A percentile compares a stretch with the other conserved stretches of the same genome.
Conservation (phyloP, 305 asterid species). For the Fraxinus sp. region DNA sequence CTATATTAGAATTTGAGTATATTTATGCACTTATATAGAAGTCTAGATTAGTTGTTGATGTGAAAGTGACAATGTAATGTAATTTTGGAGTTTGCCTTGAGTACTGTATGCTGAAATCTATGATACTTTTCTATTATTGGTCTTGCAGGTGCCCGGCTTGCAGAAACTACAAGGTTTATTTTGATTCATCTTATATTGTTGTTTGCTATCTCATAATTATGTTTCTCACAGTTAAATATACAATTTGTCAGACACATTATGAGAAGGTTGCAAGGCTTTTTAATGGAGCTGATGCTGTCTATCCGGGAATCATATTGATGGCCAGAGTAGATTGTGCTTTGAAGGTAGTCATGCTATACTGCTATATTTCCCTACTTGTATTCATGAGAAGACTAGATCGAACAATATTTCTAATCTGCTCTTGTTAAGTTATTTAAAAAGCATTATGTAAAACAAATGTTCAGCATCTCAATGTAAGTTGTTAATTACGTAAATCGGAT, state of each 20-base stretch:
- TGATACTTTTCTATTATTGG: constrained; percentile 6
- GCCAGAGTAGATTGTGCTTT: constrained; percentile 81
- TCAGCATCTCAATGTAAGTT: not conserved
- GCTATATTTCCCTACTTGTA: not conserved
- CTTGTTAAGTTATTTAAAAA: not conserved
- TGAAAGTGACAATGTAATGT: not conserved
- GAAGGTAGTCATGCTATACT: constrained; percentile 43
- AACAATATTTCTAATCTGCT: not conserved
- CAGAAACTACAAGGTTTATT: constrained; percentile 75
- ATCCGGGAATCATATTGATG: constrained; percentile 75
- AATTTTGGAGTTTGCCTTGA: constrained; percentile 20
- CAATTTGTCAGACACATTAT: constrained; percentile 66
- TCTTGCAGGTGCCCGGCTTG: constrained; percentile 88
- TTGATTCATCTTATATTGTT: constrained; percentile 9
- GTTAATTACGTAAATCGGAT: not conserved
- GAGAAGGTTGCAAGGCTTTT: constrained; percentile 82
- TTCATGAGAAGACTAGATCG: not conserved
- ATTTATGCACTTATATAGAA: not conserved
- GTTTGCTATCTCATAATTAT: constrained; percentile 3
- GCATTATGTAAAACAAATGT: not conserved
- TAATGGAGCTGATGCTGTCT: constrained; percentile 72
- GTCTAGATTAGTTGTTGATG: not conserved
- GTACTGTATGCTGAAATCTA: constrained; percentile 7
- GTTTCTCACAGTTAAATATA: constrained; percentile 29
- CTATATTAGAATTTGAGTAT: not conserved